Evolutionary conservation across 1,284 basidiomycete species (phyloP).

Genomic region (Ceratobasidium papillatum): DNA sequence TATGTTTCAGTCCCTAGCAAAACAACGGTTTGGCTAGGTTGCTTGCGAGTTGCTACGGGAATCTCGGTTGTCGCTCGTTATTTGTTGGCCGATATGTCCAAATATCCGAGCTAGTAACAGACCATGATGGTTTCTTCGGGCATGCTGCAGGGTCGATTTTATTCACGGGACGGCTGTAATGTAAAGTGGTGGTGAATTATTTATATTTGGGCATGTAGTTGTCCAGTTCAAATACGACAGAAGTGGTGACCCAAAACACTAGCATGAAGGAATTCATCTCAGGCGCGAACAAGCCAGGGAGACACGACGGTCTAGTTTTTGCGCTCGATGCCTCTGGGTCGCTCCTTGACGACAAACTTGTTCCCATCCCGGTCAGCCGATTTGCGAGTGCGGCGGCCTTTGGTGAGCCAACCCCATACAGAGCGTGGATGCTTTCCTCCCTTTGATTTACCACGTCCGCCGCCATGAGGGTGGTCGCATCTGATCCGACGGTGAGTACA

Average conservation of each 20-base stretch:
- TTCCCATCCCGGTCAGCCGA: conserved; percentile 91
- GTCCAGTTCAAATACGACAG: too few relatives aligned
- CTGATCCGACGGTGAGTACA: conserved; percentile 52
- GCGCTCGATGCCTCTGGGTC: conserved; percentile 86
- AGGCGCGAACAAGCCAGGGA: too few relatives aligned
- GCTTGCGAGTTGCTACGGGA: too few relatives aligned
- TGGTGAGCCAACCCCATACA: conserved; percentile 90
- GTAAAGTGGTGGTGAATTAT: too few relatives aligned
- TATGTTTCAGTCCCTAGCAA: conserved; percentile 82
- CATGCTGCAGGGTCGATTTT: too few relatives aligned
- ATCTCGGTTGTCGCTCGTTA: too few relatives aligned
- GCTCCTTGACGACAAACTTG: conserved; percentile 91
- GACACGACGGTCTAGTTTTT: conserved; percentile 15
- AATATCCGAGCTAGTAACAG: too few relatives aligned
- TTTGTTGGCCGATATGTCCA: background rate
- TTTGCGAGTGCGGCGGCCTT: conserved; percentile 92
- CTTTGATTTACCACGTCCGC: conserved; percentile 98
- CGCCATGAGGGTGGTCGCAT: conserved; percentile 95
- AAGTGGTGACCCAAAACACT: too few relatives aligned
- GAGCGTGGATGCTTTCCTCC: conserved; percentile 93
- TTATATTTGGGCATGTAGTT: too few relatives aligned
- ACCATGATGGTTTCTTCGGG: too few relatives aligned
- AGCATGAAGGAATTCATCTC: too few relatives aligned
- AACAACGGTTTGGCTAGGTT: conserved; percentile 70
- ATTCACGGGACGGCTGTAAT: too few relatives aligned